Conservation (phyloP, 2,329 filamentous ascomycete genomes). For the Neoascochyta sp. region DNA sequence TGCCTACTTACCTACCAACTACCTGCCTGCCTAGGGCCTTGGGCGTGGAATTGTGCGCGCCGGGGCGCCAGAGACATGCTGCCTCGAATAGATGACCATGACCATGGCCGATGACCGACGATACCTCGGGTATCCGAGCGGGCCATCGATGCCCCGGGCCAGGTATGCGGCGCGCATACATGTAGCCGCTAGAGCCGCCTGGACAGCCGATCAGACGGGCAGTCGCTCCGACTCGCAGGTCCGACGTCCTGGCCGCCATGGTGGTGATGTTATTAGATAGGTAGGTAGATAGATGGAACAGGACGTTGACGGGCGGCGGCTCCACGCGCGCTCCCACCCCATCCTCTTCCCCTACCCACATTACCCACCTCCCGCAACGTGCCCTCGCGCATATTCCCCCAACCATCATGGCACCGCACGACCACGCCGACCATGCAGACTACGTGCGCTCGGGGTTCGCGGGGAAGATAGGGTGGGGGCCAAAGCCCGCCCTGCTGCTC, state of each 20-base stretch:
- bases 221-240: constrained; percentile 14
- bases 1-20: too few relatives aligned
- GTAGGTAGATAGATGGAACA: constrained; percentile 4
- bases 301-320: constrained; percentile 5
- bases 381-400: too few relatives aligned
- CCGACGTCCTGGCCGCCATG: too few relatives aligned
- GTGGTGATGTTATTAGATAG: too few relatives aligned
- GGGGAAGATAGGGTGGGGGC: constrained; percentile 46
- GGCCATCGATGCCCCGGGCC: constrained; percentile 25
- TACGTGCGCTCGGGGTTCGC: constrained; percentile 39
- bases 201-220: constrained; percentile 7
- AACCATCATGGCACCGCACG: constrained; percentile 18
- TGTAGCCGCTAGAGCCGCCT: constrained; percentile 19
- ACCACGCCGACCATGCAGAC: constrained; percentile 18
- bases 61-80: too few relatives aligned
- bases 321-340: constrained; percentile 2
- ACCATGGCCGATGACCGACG: constrained; percentile 11
- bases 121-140: constrained; percentile 26
- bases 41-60: too few relatives aligned
- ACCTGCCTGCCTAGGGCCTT: too few relatives aligned
- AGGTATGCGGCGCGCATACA: constrained; percentile 17
- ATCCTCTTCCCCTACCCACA: constrained; percentile 7
- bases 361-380: too few relatives aligned
- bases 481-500: constrained; percentile 43
- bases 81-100: constrained; percentile 21